Conservation (phyloP, 768 basidiomycete genomes). For the Stropharia rugosoannulata region DNA sequence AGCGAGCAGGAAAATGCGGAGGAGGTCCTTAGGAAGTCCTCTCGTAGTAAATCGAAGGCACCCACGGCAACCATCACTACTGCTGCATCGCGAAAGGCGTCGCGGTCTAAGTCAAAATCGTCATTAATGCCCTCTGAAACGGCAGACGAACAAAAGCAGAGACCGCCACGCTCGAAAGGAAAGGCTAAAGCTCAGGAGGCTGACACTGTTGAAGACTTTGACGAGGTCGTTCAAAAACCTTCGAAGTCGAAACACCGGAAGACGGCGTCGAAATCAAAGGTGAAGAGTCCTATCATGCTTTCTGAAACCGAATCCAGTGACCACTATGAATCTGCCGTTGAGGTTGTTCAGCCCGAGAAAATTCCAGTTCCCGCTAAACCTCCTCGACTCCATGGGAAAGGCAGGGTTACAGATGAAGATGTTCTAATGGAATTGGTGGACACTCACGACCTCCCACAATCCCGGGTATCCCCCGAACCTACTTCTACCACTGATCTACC, state of each 20-base stretch:
- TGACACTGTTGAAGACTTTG: conserved; percentile 11
- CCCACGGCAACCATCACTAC: not conserved
- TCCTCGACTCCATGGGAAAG: conserved; percentile 8
- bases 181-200: conserved; percentile 16
- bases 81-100: conserved; percentile 14
- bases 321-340: not conserved
- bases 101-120: conserved; percentile 23
- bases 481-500: conserved; percentile 10
- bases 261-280: conserved; percentile 8
- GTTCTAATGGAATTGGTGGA: conserved; percentile 14
- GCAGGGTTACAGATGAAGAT: conserved; percentile 20
- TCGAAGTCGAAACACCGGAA: conserved; percentile 8
- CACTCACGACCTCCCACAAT: conserved; percentile 10
- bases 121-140: conserved; percentile 11
- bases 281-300: conserved; percentile 1
- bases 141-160: conserved; percentile 13
- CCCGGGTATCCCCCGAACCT: conserved; percentile 1
- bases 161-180: conserved; percentile 18
- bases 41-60: conserved; percentile 17
- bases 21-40: conserved; percentile 11
- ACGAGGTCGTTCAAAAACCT: conserved; percentile 5
- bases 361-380: conserved; percentile 13
- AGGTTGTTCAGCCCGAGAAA: conserved; percentile 8
- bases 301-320: conserved; percentile 1
- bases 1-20: conserved; percentile 20